Conservation (phyloP, 306 rosid species). For the Crotalaria pallida region DNA sequence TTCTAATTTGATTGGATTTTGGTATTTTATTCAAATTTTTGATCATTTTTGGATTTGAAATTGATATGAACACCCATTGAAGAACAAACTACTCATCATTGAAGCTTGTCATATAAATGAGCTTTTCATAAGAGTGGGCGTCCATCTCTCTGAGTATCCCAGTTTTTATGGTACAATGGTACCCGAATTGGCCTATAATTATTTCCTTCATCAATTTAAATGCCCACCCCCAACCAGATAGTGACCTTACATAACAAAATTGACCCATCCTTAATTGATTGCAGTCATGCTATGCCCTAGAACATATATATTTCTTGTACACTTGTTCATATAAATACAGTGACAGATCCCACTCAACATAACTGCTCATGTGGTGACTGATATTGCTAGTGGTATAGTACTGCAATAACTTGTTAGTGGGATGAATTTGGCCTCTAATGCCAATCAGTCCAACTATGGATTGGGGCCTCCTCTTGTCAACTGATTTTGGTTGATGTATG, state of each 20-base stretch:
- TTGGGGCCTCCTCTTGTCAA: conserved; percentile 7
- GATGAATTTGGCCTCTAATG: not conserved
- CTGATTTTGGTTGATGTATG: not conserved
- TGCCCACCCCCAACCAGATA: conserved; percentile 49
- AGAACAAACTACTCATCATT: conserved; percentile 11
- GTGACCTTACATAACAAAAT: conserved; percentile 53
- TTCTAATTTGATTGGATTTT: no score
- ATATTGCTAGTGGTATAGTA: not conserved
- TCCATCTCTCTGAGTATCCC: conserved; percentile 26
- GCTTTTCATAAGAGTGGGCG: conserved; percentile 34
- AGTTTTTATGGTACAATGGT: conserved; percentile 26
- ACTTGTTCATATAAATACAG: not conserved
- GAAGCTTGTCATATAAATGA: conserved; percentile 22
- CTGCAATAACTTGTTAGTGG: conserved; percentile 2
- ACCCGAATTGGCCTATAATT: conserved; percentile 29
- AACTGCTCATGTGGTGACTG: conserved; percentile 6
- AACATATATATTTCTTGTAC: not conserved
- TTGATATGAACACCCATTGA: no score
- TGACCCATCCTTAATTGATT: conserved; percentile 44
- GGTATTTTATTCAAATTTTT: no score
- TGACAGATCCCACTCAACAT: not conserved
- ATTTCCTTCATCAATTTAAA: conserved; percentile 24
- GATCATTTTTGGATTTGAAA: not conserved
- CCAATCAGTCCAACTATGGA: not conserved
- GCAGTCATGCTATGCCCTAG: conserved; percentile 46